Evolutionary conservation across 345 rosid genomes (phyloP).

Genomic region (Cardamine resedifolia): DNA sequence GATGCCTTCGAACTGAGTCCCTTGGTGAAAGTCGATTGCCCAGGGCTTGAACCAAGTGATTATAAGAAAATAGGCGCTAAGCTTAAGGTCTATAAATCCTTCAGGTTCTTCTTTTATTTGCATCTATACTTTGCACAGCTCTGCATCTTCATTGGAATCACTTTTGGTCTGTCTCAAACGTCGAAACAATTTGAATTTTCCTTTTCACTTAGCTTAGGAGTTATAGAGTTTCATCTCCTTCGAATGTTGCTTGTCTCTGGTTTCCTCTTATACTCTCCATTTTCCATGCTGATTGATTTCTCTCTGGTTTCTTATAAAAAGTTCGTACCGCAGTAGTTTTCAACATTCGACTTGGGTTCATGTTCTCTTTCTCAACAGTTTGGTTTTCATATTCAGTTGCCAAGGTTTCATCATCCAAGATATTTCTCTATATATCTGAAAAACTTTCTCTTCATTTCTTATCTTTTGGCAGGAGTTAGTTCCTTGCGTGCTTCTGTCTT

Average conservation of each 20-base stretch:
- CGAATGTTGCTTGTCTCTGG: not conserved
- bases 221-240: not conserved
- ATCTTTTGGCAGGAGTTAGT: conserved; percentile 62
- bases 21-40: conserved; percentile 80
- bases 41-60: conserved; percentile 78
- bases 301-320: not conserved
- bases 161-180: not conserved
- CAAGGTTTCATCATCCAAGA: conserved; percentile 11
- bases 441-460: not conserved
- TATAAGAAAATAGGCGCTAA: conserved; percentile 94
- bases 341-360: not conserved
- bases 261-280: not conserved
- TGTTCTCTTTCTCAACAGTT: not conserved
- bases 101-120: not conserved
- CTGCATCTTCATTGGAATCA: conserved; percentile 14
- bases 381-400: not conserved
- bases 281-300: not conserved
- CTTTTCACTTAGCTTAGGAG: not conserved
- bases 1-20: conserved; percentile 84
- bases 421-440: conserved; percentile 2
- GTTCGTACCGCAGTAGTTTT: not conserved
- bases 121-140: not conserved
- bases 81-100: conserved; percentile 60
- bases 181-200: not conserved
- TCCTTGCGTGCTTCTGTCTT: conserved; percentile 87